Evolutionary conservation across 2,329 filamentous ascomycete species (phyloP).

Genomic region (Pyrenophora seminiperda): DNA sequence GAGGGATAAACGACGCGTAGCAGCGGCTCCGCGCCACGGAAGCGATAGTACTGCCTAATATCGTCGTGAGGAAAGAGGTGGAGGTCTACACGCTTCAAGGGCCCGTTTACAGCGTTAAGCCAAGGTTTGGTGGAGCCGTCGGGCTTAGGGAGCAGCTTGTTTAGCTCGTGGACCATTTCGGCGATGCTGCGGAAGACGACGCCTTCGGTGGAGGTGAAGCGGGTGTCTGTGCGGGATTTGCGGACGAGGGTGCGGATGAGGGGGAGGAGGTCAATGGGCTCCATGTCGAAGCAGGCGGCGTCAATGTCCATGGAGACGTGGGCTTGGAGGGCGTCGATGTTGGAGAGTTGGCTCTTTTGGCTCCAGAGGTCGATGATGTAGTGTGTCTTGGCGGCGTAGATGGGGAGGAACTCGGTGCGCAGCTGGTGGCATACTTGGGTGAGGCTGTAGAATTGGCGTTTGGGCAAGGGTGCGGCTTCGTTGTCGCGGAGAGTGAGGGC

Average conservation of each 20-base stretch:
- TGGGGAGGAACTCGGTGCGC: conserved; percentile 31
- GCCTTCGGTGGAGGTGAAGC: conserved; percentile 16
- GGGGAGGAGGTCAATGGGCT: conserved; percentile 20
- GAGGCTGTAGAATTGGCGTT: conserved; percentile 17
- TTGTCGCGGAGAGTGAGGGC: conserved; percentile 8
- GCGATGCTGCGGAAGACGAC: conserved; percentile 20
- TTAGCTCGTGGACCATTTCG: conserved; percentile 18
- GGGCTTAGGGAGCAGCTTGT: conserved; percentile 15
- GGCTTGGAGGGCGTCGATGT: conserved; percentile 12
- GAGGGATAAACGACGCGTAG: conserved; percentile 21
- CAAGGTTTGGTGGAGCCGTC: conserved; percentile 12
- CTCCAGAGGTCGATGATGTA: conserved; percentile 19
- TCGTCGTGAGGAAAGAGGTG: conserved; percentile 21
- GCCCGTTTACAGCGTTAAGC: conserved; percentile 15
- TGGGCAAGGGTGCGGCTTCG: not conserved
- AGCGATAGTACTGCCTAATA: conserved; percentile 21
- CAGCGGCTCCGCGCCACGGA: conserved; percentile 21
- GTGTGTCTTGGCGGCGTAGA: conserved; percentile 18
- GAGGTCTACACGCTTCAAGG: conserved; percentile 19
- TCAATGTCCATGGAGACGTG: conserved; percentile 32
- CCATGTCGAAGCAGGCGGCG: conserved; percentile 23
- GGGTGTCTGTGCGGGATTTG: conserved; percentile 7
- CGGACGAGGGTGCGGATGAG: conserved; percentile 14
- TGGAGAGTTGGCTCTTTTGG: conserved; percentile 8
- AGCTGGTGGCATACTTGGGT: conserved; percentile 36